phyloP scores from a whole-genome alignment of 2,329 filamentous ascomycete genomes.

The Colletotrichum cereale region DNA sequence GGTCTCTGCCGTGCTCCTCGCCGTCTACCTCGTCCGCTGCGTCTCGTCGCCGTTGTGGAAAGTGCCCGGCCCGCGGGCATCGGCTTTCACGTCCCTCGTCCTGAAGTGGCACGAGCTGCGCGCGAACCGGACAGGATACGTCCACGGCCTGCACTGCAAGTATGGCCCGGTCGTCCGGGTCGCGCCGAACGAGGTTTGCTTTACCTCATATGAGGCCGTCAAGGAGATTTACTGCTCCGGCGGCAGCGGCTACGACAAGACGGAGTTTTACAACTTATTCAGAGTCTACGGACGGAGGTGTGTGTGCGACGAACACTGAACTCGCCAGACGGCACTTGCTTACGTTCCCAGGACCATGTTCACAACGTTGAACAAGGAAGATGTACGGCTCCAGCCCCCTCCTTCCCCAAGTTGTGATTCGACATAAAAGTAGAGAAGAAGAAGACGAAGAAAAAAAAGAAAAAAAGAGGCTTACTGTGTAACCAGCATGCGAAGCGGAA shows the following conservation, averaged over 20 bases:
- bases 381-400: constrained; percentile 52
- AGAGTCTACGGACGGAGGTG: constrained; percentile 68
- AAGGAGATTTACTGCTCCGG: constrained; percentile 74
- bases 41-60: constrained; percentile 53
- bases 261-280: constrained; percentile 73
- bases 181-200: constrained; percentile 70
- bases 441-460: constrained; percentile 13
- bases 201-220: constrained; percentile 66
- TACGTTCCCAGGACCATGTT: constrained; percentile 66
- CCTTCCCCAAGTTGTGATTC: background rate
- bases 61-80: constrained; percentile 62
- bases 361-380: constrained; percentile 66
- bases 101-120: constrained; percentile 70
- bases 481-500: constrained; percentile 72
- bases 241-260: constrained; percentile 75
- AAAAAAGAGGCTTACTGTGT: background rate
- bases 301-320: constrained; percentile 30
- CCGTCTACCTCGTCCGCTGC: constrained; percentile 41
- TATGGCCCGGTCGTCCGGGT: constrained; percentile 71
- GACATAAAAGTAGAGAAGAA: constrained; percentile 16
- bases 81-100: constrained; percentile 63
- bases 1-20: constrained; percentile 22
- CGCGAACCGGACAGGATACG: constrained; percentile 64
- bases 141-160: constrained; percentile 65
- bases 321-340: background rate